Base-by-base conservation (phyloP, 495 filamentous ascomycete genomes). In the Aspergillus indologenus region DNA sequence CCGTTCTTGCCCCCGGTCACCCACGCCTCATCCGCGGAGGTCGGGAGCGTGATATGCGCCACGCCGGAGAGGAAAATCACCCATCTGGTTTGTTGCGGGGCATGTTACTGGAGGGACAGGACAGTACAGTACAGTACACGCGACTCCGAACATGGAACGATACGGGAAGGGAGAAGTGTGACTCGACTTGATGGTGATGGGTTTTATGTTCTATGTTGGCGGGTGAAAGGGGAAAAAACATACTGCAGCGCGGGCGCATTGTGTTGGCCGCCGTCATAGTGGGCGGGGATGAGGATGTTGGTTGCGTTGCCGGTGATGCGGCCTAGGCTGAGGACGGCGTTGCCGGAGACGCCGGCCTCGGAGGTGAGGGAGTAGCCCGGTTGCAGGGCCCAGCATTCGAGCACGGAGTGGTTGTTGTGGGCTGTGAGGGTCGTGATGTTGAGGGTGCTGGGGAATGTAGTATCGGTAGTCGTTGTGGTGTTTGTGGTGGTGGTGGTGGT, bases 351-450 rank as follows among this genome's bases (percentile, higher is more conserved):
- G 0, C 83, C 83, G n/a, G 80, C 55, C 43, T 70, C 31, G 4
- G 63, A 55, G 14, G 79, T 80, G 0, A 59, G 62, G 17, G 61
- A 45, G 61, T 83, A 78, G 0, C 75, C 77, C 0, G 68, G 62
- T n/a, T 60, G 49, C 18, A 83, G 64, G 43, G 76, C 67, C 82
- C 82, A 85, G 70, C 81, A 85, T 69, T 83, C 75, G n/a, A 85
- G 62, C 0, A 70, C 73, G 9, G 82, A 84, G 34, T 64, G 62
- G 61, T 71, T 70, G 51, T 73, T 60, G 64, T 65, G 54, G 44
- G 76, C 64, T 53, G 64, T 58, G 46, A 80, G 54, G 51, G 75
- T 70, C 42, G 79, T 79, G 44, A 79, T 58, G 60, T 79, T 79
- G 15, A 79, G 65, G 3, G 68, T 68, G 42, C 54, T 57, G 19